Base-by-base conservation (phyloP, 768 basidiomycete genomes). In the Thelephora aurantiotincta region DNA sequence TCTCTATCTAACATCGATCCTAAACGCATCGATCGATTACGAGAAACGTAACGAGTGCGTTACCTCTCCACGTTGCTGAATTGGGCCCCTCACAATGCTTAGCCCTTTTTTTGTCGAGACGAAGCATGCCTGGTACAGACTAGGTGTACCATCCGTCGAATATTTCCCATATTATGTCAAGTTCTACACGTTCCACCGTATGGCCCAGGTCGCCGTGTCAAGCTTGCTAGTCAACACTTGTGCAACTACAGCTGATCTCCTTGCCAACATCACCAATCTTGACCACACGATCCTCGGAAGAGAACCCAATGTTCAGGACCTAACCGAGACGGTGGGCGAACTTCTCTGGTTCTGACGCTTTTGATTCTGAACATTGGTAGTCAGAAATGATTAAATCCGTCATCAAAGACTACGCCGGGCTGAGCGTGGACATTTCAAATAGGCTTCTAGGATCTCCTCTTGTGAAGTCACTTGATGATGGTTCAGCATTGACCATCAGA, bases 61-160 rank as follows among this genome's bases (percentile, higher is more conserved):
- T 52, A 26, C 43, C 45, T 44, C 1, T 54, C 36, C 42, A 37
- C 5, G 37, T 47, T 22, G 13, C 6, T 48, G 47, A 35, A 46
- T 18, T 30, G 34, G 41, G 11, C 6, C 37, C 6, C 46, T 52
- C 16, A 36, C 43, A 19, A 48, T 48, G 16, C 49, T 18, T 52
- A 86, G 84, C 14, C 74, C 80, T 1, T 60, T 85, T 9, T 83
- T 68, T 49, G 66, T 89, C 19, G 76, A 84, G 53, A 85, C 84
- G 0, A 52, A 66, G 14, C 71, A 67, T 46, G 79, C 80, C 0
- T 77, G 75, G 68, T 86, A 85, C 57, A 70, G 75, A 33, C 61
- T 87, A 22, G 60, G 64, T 14, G 54, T 46, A 6, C 77, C 83
- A 0, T 67, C 73, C 1, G 54, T 56, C 16, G 53, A 49, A 18